phyloP scores from a whole-genome alignment of 495 filamentous ascomycete species.

The Amphirosellinia nigrospora region DNA sequence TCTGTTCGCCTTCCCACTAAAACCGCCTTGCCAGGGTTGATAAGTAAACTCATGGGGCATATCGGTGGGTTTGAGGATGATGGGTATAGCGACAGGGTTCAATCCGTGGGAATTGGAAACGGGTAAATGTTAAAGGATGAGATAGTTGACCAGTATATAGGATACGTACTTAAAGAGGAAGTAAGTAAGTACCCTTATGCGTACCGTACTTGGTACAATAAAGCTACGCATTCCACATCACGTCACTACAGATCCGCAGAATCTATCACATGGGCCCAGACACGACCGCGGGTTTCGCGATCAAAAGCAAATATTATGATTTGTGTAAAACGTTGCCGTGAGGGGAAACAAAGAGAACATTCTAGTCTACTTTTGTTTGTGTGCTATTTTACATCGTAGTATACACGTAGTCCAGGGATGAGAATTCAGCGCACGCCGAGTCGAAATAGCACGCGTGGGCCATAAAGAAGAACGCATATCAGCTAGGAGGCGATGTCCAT shows the following conservation, averaged over 20 bases:
- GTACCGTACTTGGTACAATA: neutral
- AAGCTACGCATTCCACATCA: neutral
- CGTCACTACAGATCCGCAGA: neutral
- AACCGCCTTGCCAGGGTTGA: neutral
- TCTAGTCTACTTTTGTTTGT: neutral
- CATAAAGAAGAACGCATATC: neutral
- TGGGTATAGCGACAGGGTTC: neutral
- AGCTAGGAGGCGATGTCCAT: neutral
- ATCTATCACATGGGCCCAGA: neutral
- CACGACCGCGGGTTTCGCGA: neutral
- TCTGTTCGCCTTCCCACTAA: neutral
- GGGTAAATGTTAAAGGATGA: neutral
- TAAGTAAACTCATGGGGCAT: neutral
- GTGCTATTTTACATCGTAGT: neutral
- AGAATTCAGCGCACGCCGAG: neutral
- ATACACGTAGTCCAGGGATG: neutral
- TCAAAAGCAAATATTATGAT: neutral
- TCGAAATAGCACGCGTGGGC: neutral
- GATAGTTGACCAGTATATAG: neutral
- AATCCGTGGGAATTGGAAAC: neutral
- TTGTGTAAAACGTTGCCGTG: neutral
- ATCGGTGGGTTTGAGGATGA: neutral
- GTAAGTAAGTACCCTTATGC: neutral
- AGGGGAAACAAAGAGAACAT: neutral
- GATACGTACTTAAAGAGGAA: neutral